Evolutionary conservation across 768 basidiomycete species (phyloP).

Genomic region (Amanita inopinata): DNA sequence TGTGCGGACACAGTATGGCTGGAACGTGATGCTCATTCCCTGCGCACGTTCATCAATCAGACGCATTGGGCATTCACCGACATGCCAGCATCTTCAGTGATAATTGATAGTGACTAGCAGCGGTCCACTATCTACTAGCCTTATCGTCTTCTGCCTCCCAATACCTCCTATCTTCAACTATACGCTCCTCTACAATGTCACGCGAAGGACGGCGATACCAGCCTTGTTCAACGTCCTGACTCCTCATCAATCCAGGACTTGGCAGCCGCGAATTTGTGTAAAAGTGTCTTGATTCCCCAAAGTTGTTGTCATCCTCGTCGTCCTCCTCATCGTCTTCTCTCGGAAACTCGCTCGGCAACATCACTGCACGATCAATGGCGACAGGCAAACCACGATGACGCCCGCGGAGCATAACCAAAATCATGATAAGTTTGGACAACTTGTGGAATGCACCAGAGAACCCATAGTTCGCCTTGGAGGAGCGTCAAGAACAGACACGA

Average conservation of each 20-base stretch:
- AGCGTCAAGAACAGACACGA: not conserved
- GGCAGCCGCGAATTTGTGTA: too few species aligned
- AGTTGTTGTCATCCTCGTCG: not conserved
- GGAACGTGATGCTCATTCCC: too few species aligned
- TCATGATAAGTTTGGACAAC: slow-evolving; percentile 81
- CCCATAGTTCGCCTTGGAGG: slow-evolving; percentile 64
- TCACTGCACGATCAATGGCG: slow-evolving; percentile 80
- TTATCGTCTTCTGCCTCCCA: not conserved
- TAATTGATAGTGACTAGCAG: too few species aligned
- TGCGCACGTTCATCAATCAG: too few species aligned
- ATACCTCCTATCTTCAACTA: not conserved
- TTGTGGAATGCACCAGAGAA: slow-evolving; percentile 70
- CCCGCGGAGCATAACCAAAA: slow-evolving; percentile 88
- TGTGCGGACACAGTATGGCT: too few species aligned
- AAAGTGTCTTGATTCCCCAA: too few species aligned
- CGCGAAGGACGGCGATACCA: not conserved
- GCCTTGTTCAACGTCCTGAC: too few species aligned
- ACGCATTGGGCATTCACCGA: too few species aligned
- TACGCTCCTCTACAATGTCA: not conserved
- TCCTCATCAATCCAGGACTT: too few species aligned
- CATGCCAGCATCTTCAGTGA: too few species aligned
- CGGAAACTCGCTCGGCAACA: slow-evolving; percentile 62
- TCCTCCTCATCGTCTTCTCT: slow-evolving; percentile 12
- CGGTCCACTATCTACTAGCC: not conserved
- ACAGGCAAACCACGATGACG: slow-evolving; percentile 84